Percentiles rank a stretch among this genome's conserved stretches.
Conservation (phyloP, 202 grass and related monocot genomes). For the Eragrostis tef region DNA sequence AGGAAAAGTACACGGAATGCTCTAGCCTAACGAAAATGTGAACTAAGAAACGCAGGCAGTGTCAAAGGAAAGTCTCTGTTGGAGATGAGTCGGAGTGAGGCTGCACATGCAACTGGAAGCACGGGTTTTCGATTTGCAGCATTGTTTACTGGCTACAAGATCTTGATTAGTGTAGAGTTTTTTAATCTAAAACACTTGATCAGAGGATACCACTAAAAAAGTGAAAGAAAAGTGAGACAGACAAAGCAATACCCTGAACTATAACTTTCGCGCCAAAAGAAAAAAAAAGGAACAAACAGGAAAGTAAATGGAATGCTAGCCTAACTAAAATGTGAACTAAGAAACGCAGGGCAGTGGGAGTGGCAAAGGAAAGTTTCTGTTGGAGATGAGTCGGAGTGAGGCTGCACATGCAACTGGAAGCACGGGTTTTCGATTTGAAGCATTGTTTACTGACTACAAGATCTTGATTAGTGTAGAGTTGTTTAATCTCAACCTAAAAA, state of each 20-base stretch:
- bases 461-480: conserved; percentile 58
- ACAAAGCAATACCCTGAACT: conserved; percentile 40
- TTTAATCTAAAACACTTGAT: conserved; percentile 52
- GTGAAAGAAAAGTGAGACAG: conserved; percentile 55
- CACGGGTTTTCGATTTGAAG: conserved; percentile 29
- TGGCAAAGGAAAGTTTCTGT: conserved; percentile 38
- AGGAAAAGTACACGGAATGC: conserved; percentile 5
- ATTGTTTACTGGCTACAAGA: conserved; percentile 75
- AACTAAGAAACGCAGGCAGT: conserved; percentile 39
- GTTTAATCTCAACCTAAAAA: conserved; percentile 55
- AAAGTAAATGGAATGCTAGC: conserved; percentile 22
- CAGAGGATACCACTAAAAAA: conserved; percentile 52
- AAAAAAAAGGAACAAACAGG: neutral
- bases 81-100: conserved; percentile 47
- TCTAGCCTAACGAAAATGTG: conserved; percentile 48
- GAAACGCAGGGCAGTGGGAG: conserved; percentile 41
- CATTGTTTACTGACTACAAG: conserved; percentile 73
- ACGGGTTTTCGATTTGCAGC: conserved; percentile 30
- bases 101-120: conserved; percentile 44
- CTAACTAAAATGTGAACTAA: conserved; percentile 49
- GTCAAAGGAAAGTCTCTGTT: conserved; percentile 36
- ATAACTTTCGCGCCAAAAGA: neutral
- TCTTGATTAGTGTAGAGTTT: conserved; percentile 56
- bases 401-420: conserved; percentile 46
- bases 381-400: conserved; percentile 45